Evolutionary conservation across 2,329 filamentous ascomycete species (phyloP).

Genomic region (Xylariaceae sp.): DNA sequence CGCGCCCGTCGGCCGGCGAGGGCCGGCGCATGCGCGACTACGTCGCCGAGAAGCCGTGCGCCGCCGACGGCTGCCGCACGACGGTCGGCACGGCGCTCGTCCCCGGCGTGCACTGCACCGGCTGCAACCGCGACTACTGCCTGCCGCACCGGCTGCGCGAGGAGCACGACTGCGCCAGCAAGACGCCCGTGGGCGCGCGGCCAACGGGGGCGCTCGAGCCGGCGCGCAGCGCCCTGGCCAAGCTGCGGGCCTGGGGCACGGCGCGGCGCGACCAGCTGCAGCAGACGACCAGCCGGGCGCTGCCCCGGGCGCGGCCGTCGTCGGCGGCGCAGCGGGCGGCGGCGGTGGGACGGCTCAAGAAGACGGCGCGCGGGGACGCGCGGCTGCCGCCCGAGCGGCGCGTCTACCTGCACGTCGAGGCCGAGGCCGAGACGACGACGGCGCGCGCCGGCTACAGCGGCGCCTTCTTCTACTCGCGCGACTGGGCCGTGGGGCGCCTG

Average conservation of each 20-base stretch:
- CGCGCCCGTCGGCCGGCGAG: slow-evolving; percentile 45
- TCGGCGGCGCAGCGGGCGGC: slow-evolving; percentile 57
- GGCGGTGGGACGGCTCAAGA: slow-evolving; percentile 73
- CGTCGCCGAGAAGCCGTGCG: slow-evolving; percentile 59
- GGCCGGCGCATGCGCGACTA: slow-evolving; percentile 46
- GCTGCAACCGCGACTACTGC: slow-evolving; percentile 68
- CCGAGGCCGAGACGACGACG: slow-evolving; percentile 76
- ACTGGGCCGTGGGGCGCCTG: slow-evolving; percentile 85
- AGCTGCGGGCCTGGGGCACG: slow-evolving; percentile 71
- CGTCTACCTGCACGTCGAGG: slow-evolving; percentile 87
- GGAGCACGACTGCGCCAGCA: slow-evolving; percentile 77
- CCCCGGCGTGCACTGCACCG: slow-evolving; percentile 62
- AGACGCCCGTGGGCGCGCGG: slow-evolving; percentile 50
- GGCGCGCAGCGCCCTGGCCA: slow-evolving; percentile 66
- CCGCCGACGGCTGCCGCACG: slow-evolving; percentile 59
- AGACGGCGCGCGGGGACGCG: slow-evolving; percentile 80
- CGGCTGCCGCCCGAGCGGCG: slow-evolving; percentile 75
- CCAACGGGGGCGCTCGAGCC: slow-evolving; percentile 47
- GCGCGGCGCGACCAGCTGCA: slow-evolving; percentile 62
- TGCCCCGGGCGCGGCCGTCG: slow-evolving; percentile 57
- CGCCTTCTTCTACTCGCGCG: slow-evolving; percentile 70
- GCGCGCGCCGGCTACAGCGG: slow-evolving; percentile 78
- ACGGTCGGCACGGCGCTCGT: slow-evolving; percentile 60
- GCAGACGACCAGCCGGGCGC: slow-evolving; percentile 41
- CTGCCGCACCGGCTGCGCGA: slow-evolving; percentile 68